Percentiles rank a stretch among this genome's conserved stretches.
Evolutionary conservation across 2,329 filamentous ascomycete genomes (phyloP).

Genomic region (Ophiocordyceps australis): DNA sequence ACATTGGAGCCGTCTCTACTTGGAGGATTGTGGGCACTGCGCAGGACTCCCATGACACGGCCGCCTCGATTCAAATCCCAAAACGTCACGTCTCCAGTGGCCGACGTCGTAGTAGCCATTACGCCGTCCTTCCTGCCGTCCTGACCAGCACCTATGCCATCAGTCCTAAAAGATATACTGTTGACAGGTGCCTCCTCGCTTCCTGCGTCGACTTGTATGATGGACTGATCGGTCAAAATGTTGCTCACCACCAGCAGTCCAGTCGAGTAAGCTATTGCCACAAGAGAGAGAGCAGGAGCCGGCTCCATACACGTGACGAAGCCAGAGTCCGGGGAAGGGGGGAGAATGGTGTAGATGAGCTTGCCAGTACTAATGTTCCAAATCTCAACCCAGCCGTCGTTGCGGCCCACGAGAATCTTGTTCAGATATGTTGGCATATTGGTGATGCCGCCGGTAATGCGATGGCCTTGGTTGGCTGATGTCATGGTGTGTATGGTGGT

Average conservation of each 20-base stretch:
- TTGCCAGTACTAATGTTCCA: constrained; percentile 94
- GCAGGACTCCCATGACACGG: constrained; percentile 68
- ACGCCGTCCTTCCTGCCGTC: constrained; percentile 75
- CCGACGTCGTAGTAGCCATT: constrained; percentile 74
- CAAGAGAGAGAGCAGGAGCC: constrained; percentile 63
- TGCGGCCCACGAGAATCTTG: constrained; percentile 79
- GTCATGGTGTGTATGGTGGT: constrained; percentile 55
- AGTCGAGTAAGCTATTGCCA: constrained; percentile 74
- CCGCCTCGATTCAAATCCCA: constrained; percentile 92
- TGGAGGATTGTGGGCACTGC: constrained; percentile 73
- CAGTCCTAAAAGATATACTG: constrained; percentile 78
- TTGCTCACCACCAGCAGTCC: constrained; percentile 70
- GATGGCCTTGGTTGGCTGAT: constrained; percentile 36
- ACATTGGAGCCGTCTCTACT: constrained; percentile 32
- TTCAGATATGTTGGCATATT: constrained; percentile 93
- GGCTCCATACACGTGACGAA: constrained; percentile 77
- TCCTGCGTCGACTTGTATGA: constrained; percentile 52
- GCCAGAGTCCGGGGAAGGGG: constrained; percentile 53
- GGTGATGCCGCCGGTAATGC: constrained; percentile 61
- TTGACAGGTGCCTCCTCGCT: constrained; percentile 49
- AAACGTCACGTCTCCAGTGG: constrained; percentile 76
- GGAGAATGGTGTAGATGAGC: constrained; percentile 75
- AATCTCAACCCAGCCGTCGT: constrained; percentile 82
- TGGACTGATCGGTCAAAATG: constrained; percentile 55
- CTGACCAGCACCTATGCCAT: constrained; percentile 72